Percentiles rank a stretch among this genome's conserved stretches.
These are phyloP conservation scores for Leishmania mexicana DNA, from an alignment of 208 protist species.

Conservation along the genomic window DNA sequence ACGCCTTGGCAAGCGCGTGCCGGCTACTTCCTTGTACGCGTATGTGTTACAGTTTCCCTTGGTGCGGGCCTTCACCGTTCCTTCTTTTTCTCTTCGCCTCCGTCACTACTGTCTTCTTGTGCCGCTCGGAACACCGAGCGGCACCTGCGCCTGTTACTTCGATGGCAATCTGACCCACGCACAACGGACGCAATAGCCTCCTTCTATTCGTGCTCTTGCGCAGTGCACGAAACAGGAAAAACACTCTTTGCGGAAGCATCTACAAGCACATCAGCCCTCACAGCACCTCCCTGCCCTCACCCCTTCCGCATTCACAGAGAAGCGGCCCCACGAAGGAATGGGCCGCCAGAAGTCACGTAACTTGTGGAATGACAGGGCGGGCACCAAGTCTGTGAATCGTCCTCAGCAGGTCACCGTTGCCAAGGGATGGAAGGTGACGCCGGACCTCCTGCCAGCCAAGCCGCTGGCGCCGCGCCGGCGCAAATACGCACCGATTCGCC, in stretches of 20 bases:
- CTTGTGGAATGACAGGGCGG: constrained; percentile 57
- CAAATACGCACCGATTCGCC: constrained; percentile 71
- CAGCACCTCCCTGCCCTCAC: background rate
- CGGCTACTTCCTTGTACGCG: background rate
- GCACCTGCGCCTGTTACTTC: background rate
- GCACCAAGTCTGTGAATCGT: constrained; percentile 50
- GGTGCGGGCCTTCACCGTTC: background rate
- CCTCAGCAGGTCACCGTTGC: constrained; percentile 53
- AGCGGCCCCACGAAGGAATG: constrained; percentile 3
- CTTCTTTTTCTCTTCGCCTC: background rate
- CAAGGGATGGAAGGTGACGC: constrained; percentile 64
- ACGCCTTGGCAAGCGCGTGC: background rate
- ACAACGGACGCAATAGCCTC: background rate
- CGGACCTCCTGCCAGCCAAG: constrained; percentile 66
- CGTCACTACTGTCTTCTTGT: background rate
- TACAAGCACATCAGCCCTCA: background rate
- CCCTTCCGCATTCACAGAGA: background rate
- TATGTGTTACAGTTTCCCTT: background rate
- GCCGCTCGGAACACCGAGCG: background rate
- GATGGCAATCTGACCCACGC: background rate
- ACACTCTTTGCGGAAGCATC: background rate
- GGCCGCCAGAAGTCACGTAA: constrained; percentile 46
- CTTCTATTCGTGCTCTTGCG: background rate
- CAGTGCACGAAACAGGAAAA: background rate
- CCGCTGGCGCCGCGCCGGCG: constrained; percentile 62